phyloP scores from a whole-genome alignment of 306 rosid genomes.

The Trifolium fragiferum region DNA sequence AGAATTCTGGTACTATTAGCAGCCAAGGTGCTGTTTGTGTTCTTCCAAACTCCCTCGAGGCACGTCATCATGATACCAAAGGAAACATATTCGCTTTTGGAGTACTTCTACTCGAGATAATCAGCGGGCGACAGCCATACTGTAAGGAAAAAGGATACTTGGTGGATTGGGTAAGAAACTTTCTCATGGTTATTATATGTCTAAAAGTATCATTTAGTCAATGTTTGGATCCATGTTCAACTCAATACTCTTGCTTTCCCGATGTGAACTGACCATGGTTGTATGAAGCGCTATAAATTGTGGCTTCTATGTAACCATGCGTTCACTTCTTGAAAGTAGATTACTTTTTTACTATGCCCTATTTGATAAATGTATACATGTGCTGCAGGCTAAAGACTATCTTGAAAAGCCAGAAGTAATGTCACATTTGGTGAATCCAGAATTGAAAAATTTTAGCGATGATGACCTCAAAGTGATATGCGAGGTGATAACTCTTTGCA shows the following conservation, averaged over 20 bases:
- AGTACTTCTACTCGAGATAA: conserved; percentile 79
- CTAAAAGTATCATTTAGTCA: conserved; percentile 7
- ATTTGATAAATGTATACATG: conserved; percentile 31
- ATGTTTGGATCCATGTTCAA: neutral
- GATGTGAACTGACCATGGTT: neutral
- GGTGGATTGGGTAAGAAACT: conserved; percentile 88
- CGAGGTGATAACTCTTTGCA: conserved; percentile 78
- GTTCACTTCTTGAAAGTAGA: neutral
- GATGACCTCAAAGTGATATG: conserved; percentile 86
- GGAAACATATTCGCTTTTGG: conserved; percentile 88
- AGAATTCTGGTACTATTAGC: conserved; percentile 72
- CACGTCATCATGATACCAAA: conserved; percentile 78
- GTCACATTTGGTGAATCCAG: conserved; percentile 82
- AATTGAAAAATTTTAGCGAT: conserved; percentile 67
- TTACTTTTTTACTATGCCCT: neutral
- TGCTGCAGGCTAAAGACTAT: conserved; percentile 82
- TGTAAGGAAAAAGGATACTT: conserved; percentile 81
- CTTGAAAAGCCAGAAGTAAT: conserved; percentile 79
- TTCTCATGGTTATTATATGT: conserved; percentile 32
- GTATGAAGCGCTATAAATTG: neutral
- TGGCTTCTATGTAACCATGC: neutral
- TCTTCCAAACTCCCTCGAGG: conserved; percentile 87
- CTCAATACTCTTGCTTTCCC: neutral
- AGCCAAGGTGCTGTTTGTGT: conserved; percentile 80
- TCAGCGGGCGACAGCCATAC: conserved; percentile 87